Evolutionary conservation across 1,139 yeast species (phyloP).

Genomic region (Geotrichum restrictum): DNA sequence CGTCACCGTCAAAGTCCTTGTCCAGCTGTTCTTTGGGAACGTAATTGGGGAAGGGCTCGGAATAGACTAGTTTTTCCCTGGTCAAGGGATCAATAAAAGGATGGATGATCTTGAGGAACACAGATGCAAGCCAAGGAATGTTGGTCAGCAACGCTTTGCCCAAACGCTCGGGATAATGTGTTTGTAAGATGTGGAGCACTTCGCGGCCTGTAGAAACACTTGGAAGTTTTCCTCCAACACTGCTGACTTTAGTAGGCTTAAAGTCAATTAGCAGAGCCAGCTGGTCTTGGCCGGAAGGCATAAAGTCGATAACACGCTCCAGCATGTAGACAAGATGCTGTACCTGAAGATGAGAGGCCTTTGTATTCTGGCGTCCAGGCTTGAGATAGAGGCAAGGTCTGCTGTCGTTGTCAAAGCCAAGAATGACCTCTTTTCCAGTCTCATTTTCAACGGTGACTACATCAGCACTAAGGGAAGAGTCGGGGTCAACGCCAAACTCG

Average conservation of each 20-base stretch:
- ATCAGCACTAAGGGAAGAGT: constrained; percentile 54
- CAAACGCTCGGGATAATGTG: constrained; percentile 92
- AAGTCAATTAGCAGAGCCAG: constrained; percentile 86
- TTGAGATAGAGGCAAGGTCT: constrained; percentile 87
- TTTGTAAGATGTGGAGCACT: constrained; percentile 81
- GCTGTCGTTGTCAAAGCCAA: constrained; percentile 84
- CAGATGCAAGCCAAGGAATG: constrained; percentile 89
- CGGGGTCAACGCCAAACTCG: constrained; percentile 75
- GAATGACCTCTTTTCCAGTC: constrained; percentile 82
- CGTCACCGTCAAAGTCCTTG: constrained; percentile 73
- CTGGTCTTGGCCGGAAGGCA: constrained; percentile 96
- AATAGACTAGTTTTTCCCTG: constrained; percentile 83
- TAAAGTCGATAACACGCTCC: constrained; percentile 82
- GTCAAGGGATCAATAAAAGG: constrained; percentile 96
- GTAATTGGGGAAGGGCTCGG: constrained; percentile 78
- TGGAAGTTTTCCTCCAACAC: constrained; percentile 63
- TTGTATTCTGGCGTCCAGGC: constrained; percentile 92
- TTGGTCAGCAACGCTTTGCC: constrained; percentile 88
- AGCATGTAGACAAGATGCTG: constrained; percentile 89
- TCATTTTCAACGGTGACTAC: constrained; percentile 65
- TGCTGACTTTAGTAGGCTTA: constrained; percentile 57
- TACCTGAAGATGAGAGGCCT: constrained; percentile 79
- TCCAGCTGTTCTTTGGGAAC: constrained; percentile 81
- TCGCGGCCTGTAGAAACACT: constrained; percentile 77
- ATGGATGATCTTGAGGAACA: constrained; percentile 80